Evolutionary conservation across 2,329 filamentous ascomycete species (phyloP), one percentile per base, ranked within the genome.

Genomic region (Hawksworthiomyces lignivorus): DNA sequence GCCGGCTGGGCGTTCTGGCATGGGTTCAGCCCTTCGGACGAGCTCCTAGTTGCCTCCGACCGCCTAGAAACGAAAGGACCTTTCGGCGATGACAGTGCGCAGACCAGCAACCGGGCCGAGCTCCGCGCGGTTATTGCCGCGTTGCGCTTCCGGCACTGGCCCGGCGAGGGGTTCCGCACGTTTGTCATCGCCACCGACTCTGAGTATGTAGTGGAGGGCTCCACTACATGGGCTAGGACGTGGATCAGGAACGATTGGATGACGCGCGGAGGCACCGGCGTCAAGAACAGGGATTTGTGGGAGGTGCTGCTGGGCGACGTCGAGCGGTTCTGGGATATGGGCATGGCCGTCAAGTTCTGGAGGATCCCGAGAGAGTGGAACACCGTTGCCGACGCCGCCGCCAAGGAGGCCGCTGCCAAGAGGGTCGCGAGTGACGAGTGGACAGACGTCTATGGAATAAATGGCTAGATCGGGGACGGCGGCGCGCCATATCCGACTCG

Each of bases 251-350:
- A 65, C 12, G 61, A 55, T 6, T 79, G 73, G 72, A 61, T 28
- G 44, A 69, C 57, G 8, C 46, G 39, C 1, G 55, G 59, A 0
- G 48, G 12, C n/a, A n/a, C n/a, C n/a, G 1, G 44, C 50, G 68
- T 75, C 34, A 67, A 67, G 52, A 76, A 77, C 46, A 57, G 52
- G 44, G 72, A 79, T 45, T 47, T 77, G 18, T 78, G 75, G 71
- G 56, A 74, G 49, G 53, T 12, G 24, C 12, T 26, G 12, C 24
- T 26, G 7, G 24, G 24, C 7, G 24, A 26, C 7, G 24, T 26
- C 24, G 24, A 26, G 24, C 24, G 24, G 24, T 26, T 7, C 12
- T 7, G 24, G 24, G 12, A 26, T 12, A 12, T 7, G 24, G 24
- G 24, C 7, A 26, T 26, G 24, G 24, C 24, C 12, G 24, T 26